phyloP scores from a whole-genome alignment of 1,284 basidiomycete species.

The Cutaneotrichosporon dermatis region DNA sequence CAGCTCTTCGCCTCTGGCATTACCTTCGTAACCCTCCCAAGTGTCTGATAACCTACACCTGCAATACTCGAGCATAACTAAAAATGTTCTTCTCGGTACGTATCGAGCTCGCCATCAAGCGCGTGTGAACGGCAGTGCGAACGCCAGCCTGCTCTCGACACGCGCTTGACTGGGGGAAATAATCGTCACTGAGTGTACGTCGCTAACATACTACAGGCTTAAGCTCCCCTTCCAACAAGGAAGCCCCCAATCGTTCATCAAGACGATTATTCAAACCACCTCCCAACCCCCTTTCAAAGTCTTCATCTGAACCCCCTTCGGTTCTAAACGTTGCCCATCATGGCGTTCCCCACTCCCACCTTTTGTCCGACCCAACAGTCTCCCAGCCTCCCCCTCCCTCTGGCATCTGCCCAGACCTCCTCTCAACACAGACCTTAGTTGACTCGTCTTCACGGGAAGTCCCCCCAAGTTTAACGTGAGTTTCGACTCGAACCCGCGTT shows the following conservation, averaged over 20 bases:
- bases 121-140: too few species aligned
- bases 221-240: constrained; percentile 12
- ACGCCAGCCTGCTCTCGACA: too few species aligned
- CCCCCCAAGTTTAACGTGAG: constrained; percentile 5
- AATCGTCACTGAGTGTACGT: too few species aligned
- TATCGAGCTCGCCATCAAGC: neutral
- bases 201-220: constrained; percentile 3
- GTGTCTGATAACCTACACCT: constrained; percentile 20
- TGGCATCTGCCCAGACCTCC: constrained; percentile 11
- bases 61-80: neutral
- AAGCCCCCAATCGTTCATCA: constrained; percentile 13
- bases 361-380: constrained; percentile 9
- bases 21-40: constrained; percentile 1
- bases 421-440: constrained; percentile 12
- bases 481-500: neutral
- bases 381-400: constrained; percentile 4
- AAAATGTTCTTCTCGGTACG: neutral
- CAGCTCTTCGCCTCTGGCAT: constrained; percentile 17
- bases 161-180: too few species aligned
- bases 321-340: constrained; percentile 25
- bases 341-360: constrained; percentile 19
- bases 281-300: constrained; percentile 9
- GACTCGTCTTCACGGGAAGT: constrained; percentile 5
- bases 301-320: constrained; percentile 15
- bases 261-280: constrained; percentile 14